Base-by-base conservation (phyloP, 169 alveolate genomes). In the Plasmodium vinckei region DNA sequence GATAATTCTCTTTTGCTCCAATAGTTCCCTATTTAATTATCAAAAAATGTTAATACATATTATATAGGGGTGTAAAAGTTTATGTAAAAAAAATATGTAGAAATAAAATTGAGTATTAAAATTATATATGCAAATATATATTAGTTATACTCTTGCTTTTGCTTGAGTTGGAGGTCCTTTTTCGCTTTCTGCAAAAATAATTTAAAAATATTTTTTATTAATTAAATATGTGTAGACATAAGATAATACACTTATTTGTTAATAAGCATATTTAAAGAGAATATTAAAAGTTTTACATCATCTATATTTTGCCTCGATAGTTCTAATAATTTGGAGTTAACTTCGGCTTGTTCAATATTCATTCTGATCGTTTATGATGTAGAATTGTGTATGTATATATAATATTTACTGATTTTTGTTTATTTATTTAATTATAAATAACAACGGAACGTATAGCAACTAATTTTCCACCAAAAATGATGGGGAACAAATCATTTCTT, bases 291-390 rank as follows among this genome's bases (percentile, higher is more conserved):
- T 33, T 33, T 68, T 82, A 82, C 90, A 82, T 82, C 54, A 67
- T 82, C 86, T 49, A 82, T 23, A 61, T 57, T 82, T 51, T 72
- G 75, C 90, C 56, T 82, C 12, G 90, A 82, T 19, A 68, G 71
- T 27, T 82, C 90, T 19, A 82, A 42, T 56, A 61, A 59, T 51
- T 72, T 82, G 39, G 90, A 82, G 56, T 82, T 82, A 10, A 63
- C 72, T 46, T 82, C 86, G 46, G 90, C 90, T 47, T 39, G 13
- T 69, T 82, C 84, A 68, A 72, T 64, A 61, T 82, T 82, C 90
- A 82, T 82, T 72, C 15, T 82, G 12, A 4, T 25, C 10, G 15
- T 27, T 25, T 25, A 5, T 5, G 25, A 60, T 60, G 25, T 6
- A 60, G 33, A 60, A 17, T 10, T 60, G 19, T 51, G 7, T 51